A percentile compares a stretch with the other conserved stretches of the same genome.
phyloP scores from a whole-genome alignment of 2,329 filamentous ascomycete species.

The Emergomyces pasteurianus region DNA sequence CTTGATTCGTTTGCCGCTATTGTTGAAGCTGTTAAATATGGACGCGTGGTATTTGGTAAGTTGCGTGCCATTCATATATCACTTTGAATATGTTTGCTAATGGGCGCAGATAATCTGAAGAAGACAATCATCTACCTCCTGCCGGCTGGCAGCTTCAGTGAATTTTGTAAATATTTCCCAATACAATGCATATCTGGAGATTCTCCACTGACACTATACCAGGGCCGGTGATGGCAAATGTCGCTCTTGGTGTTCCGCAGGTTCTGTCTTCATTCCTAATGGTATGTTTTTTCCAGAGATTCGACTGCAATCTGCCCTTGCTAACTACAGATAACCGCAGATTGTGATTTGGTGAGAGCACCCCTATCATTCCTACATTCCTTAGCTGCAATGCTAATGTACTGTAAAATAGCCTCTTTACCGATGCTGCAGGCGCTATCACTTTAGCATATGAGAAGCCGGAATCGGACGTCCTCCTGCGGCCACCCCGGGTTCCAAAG shows the following conservation, averaged over 20 bases:
- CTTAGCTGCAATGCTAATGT: slow-evolving; percentile 5
- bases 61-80: not conserved
- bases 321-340: slow-evolving; percentile 14
- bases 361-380: not conserved
- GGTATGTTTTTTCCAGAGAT: slow-evolving; percentile 14
- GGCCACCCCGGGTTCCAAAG: slow-evolving; percentile 55
- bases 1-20: slow-evolving; percentile 60
- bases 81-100: not conserved
- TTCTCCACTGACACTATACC: not conserved
- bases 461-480: slow-evolving; percentile 61
- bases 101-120: slow-evolving; percentile 53
- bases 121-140: slow-evolving; percentile 66
- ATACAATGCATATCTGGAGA: not conserved
- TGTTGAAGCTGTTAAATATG: slow-evolving; percentile 59
- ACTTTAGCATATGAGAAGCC: slow-evolving; percentile 65
- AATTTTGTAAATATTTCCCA: slow-evolving; percentile 40
- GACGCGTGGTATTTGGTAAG: slow-evolving; percentile 54
- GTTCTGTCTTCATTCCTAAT: slow-evolving; percentile 63
- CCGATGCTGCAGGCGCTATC: slow-evolving; percentile 61
- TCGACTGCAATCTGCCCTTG: not conserved
- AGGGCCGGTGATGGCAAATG: slow-evolving; percentile 62
- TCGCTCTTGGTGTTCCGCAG: slow-evolving; percentile 60
- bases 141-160: slow-evolving; percentile 60
- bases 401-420: slow-evolving; percentile 47
- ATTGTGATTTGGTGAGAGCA: slow-evolving; percentile 46